Evolutionary conservation across 305 asterid genomes (phyloP).

Genomic region (Galium porrigens): DNA sequence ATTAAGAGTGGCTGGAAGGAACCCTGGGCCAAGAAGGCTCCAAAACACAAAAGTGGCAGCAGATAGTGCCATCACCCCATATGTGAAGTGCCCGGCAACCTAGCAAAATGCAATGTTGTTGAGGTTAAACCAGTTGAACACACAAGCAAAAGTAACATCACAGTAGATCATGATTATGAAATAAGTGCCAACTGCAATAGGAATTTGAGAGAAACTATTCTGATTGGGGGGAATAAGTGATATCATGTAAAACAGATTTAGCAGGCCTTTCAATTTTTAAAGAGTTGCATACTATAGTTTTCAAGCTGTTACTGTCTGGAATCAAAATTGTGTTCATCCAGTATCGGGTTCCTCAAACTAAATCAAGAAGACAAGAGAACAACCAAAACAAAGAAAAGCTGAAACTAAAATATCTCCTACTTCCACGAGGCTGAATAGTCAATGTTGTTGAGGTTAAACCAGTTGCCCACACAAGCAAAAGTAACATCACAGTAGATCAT

Average conservation of each 20-base stretch:
- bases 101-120: constrained; percentile 16
- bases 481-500: background rate
- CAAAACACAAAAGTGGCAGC: constrained; percentile 95
- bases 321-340: background rate
- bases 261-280: background rate
- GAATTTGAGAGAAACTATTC: background rate
- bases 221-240: background rate
- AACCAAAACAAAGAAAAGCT: background rate
- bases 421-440: background rate
- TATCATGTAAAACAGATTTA: background rate
- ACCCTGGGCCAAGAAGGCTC: constrained; percentile 61
- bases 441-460: constrained; percentile 1
- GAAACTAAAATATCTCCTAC: background rate
- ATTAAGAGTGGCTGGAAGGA: constrained; percentile 73
- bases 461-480: background rate
- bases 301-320: background rate
- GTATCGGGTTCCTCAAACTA: background rate
- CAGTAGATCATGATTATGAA: background rate
- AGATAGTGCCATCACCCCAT: constrained; percentile 92
- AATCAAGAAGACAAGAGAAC: constrained; percentile 1
- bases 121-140: constrained; percentile 2
- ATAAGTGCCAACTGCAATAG: background rate
- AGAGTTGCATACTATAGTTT: background rate
- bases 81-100: constrained; percentile 95
- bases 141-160: background rate